A percentile compares a stretch with the other conserved stretches of the same genome.
These are phyloP conservation scores for Hylodesmum podocarpum DNA, from an alignment of 306 rosid genomes.

Conservation along the genomic window DNA sequence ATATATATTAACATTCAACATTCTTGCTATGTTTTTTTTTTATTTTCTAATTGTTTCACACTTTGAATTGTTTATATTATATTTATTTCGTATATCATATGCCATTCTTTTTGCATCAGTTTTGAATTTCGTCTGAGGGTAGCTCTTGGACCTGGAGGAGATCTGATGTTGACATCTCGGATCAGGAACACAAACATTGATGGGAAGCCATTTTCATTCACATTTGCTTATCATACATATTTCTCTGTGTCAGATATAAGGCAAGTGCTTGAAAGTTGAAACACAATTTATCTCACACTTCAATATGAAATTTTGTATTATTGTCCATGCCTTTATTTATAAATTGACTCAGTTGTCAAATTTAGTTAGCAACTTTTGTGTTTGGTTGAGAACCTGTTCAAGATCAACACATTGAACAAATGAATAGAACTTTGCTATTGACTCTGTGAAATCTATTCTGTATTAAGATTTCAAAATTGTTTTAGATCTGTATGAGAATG, in stretches of 20 bases:
- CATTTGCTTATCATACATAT: constrained; percentile 94
- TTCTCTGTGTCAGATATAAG: constrained; percentile 91
- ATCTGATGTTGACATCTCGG: constrained; percentile 84
- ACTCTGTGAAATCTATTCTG: neutral
- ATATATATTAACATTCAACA: neutral
- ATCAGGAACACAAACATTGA: constrained; percentile 82
- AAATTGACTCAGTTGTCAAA: neutral
- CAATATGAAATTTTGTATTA: neutral
- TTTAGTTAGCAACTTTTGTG: neutral
- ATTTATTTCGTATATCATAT: constrained; percentile 18
- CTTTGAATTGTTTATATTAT: constrained; percentile 2
- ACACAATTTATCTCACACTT: constrained; percentile 7
- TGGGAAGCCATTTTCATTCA: constrained; percentile 91
- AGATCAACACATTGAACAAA: neutral
- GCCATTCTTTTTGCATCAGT: constrained; percentile 45
- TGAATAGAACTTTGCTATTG: neutral
- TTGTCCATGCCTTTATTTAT: neutral
- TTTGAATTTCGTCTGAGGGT: constrained; percentile 90
- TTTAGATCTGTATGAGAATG: neutral
- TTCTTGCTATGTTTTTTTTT: neutral
- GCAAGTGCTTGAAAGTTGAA: constrained; percentile 37
- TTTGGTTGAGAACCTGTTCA: constrained; percentile 25
- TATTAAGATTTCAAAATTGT: neutral
- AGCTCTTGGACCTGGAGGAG: constrained; percentile 92
- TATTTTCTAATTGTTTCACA: neutral